Evolutionary conservation across 441 rosid genomes (phyloP), one percentile per base, ranked within the genome.

Genomic region (Brassica hybrid): DNA sequence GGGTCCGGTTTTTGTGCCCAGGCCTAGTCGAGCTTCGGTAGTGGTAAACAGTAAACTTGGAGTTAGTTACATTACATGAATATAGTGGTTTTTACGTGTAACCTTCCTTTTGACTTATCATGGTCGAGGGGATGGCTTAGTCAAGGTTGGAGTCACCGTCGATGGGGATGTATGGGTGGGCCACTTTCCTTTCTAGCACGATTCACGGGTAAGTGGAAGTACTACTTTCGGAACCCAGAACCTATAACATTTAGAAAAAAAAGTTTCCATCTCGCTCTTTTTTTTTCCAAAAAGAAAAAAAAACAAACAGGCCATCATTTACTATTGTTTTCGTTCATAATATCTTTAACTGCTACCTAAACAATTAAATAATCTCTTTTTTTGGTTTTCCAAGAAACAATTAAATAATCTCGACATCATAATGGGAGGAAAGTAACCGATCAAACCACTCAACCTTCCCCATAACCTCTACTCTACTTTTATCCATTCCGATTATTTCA

Each of bases 401-500:
- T 59, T 12, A 11, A 23, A 59, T 23, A 11, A 11, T 21, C 7
- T 58, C 27, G 32, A 52, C 19, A 6, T 58, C 62, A 58, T 2
- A 4, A 60, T 32, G 36, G 18, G 34, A 27, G 16, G 65, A 60
- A 12, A 60, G 65, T 25, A 13, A 5, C 36, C 38, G 18, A 25
- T 25, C 65, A 25, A 12, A 60, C 65, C 65, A 72, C 67, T 65
- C 43, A 60, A 43, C 16, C 32, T 61, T 60, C 59, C 63, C 32
- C 14, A 10, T 50, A 50, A 21, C 30, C 14, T 58, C 14, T 19
- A 58, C 3, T 58, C 32, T 27, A 11, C 14, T 19, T 19, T 30
- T 19, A 66, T 41, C 12, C 34, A 66, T 19, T 7, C 17, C 17
- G 12, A 66, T 12, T 34, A 66, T 66, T 43, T 27, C 18, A 66